phyloP scores from a whole-genome alignment of 1,139 yeast genomes.

The Blastobotrys serpentis region DNA sequence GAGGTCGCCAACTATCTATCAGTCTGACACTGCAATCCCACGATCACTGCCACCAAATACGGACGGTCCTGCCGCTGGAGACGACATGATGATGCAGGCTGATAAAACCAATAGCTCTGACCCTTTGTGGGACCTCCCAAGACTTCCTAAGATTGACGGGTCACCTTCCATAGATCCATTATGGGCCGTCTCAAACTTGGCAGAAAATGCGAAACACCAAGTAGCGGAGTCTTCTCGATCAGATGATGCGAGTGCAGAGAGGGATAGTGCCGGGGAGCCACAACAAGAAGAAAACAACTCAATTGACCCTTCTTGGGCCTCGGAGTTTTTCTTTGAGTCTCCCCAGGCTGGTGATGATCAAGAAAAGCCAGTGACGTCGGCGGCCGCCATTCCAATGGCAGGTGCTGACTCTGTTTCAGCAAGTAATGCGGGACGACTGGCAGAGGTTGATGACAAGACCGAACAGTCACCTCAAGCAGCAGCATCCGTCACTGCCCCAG shows the following conservation, averaged over 20 bases:
- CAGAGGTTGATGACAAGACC: no score
- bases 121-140: slow-evolving; percentile 4
- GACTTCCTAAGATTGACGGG: background rate
- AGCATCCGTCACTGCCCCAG: background rate
- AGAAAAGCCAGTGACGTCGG: no score
- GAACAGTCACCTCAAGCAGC: no score
- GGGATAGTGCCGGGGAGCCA: no score
- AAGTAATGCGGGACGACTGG: no score
- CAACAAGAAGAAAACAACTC: no score
- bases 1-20: background rate
- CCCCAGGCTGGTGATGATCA: no score
- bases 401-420: no score
- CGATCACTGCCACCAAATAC: background rate
- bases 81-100: background rate
- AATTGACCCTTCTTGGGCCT: no score
- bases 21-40: background rate
- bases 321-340: no score
- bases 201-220: background rate
- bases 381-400: no score
- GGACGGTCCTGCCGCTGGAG: background rate
- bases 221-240: background rate
- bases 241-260: background rate
- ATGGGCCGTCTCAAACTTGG: slow-evolving; percentile 3
- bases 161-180: background rate
- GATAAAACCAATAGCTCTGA: background rate